phyloP scores from a whole-genome alignment of 192 early-diverging fungal genomes.

The Rhizophlyctis rosea region DNA sequence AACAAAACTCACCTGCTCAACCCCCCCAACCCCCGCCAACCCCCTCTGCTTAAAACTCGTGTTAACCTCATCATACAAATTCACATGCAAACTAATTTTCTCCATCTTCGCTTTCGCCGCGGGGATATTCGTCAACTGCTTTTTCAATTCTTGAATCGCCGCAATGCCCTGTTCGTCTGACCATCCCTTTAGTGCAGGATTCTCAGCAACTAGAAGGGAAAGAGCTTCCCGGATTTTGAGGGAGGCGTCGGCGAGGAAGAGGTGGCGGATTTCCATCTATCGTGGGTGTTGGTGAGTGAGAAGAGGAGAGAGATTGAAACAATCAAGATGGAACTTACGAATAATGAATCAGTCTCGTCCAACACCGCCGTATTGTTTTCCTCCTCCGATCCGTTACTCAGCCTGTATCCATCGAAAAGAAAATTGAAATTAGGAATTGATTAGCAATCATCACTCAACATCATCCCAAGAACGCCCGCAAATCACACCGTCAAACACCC shows the following conservation, averaged over 20 bases:
- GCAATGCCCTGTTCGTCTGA: not conserved
- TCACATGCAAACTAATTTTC: slow-evolving; percentile 51
- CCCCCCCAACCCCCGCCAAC: slow-evolving; percentile 53
- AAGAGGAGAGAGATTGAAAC: slow-evolving; percentile 18
- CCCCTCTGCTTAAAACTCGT: slow-evolving; percentile 55
- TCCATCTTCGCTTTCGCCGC: not conserved
- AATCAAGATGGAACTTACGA: slow-evolving; percentile 27
- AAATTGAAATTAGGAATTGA: too few relatives aligned
- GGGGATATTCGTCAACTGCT: slow-evolving; percentile 4
- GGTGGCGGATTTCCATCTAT: slow-evolving; percentile 30
- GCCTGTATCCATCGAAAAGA: too few relatives aligned
- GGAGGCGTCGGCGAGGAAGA: slow-evolving; percentile 32
- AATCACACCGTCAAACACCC: not conserved
- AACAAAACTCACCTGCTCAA: slow-evolving; percentile 55
- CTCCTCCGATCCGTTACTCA: not conserved
- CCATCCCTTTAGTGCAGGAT: slow-evolving; percentile 4
- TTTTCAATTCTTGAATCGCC: slow-evolving; percentile 25
- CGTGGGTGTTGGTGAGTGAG: not conserved
- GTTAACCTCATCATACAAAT: slow-evolving; percentile 68
- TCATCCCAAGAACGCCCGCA: too few relatives aligned
- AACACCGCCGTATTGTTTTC: slow-evolving; percentile 14
- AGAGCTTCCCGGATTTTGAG: slow-evolving; percentile 17
- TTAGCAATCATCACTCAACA: too few relatives aligned
- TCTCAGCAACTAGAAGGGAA: slow-evolving; percentile 18
- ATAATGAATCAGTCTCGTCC: slow-evolving; percentile 58